These are phyloP conservation scores for Tetrapisispora namnaoensis DNA, from an alignment of 805 yeast genomes.

Conservation along the genomic window DNA sequence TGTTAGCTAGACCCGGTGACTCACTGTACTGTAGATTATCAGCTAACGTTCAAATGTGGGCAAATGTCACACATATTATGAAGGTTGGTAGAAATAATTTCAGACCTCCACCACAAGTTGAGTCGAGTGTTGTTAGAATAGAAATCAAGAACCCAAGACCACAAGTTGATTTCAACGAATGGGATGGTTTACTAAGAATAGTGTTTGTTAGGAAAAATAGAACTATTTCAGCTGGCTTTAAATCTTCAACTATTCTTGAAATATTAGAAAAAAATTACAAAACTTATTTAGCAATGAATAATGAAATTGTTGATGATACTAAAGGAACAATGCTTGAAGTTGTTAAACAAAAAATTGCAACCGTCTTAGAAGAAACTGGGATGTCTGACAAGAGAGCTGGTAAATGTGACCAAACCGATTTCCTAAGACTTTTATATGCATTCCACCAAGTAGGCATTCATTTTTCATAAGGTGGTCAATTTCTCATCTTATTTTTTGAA, in stretches of 20 bases:
- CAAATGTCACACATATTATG: constrained; percentile 97
- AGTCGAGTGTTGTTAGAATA: constrained; percentile 88
- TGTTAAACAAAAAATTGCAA: constrained; percentile 61
- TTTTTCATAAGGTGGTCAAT: constrained; percentile 49
- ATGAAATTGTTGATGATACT: constrained; percentile 35
- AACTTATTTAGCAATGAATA: constrained; percentile 51
- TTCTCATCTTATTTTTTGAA: not conserved
- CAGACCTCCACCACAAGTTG: constrained; percentile 98
- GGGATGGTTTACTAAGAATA: constrained; percentile 92
- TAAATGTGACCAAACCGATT: constrained; percentile 92
- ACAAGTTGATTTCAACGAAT: constrained; percentile 84
- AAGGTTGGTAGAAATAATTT: constrained; percentile 95
- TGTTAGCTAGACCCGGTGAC: constrained; percentile 96
- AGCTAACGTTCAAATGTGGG: constrained; percentile 99
- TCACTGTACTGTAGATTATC: constrained; percentile 82
- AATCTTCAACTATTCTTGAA: constrained; percentile 65
- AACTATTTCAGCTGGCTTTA: constrained; percentile 88
- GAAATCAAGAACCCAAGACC: constrained; percentile 92
- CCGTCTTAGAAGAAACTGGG: constrained; percentile 71
- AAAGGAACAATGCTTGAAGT: constrained; percentile 32
- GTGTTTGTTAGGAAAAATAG: constrained; percentile 90
- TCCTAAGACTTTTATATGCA: constrained; percentile 73
- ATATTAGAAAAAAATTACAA: constrained; percentile 83
- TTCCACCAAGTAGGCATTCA: constrained; percentile 97
- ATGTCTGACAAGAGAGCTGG: constrained; percentile 81